Evolutionary conservation across 192 early-diverging fungal genomes (phyloP).

Genomic region (Backusella tuberculispora): DNA sequence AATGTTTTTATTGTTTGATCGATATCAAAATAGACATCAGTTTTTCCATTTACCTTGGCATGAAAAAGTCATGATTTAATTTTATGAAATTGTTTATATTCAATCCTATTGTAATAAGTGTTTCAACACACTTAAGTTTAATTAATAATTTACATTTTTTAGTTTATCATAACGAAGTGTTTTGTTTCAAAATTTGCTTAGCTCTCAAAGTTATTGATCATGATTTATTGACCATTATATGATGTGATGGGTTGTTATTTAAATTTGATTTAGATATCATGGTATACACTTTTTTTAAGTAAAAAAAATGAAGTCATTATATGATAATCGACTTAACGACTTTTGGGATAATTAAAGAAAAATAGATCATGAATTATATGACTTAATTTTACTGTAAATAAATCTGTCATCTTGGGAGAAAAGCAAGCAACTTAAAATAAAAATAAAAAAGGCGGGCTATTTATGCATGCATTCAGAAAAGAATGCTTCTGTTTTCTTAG

Average conservation of each 20-base stretch:
- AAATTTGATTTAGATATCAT: not conserved
- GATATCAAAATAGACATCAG: too few species aligned
- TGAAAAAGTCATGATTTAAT: too few species aligned
- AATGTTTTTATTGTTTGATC: too few species aligned
- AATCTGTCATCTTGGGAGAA: not conserved
- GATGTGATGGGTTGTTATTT: not conserved
- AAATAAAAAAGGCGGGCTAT: not conserved
- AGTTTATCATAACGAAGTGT: conserved; percentile 15
- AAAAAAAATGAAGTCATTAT: not conserved
- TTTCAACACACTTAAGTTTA: not conserved
- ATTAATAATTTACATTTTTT: not conserved
- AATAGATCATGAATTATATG: not conserved
- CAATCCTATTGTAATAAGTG: not conserved
- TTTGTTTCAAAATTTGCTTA: conserved; percentile 5
- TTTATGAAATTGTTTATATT: not conserved
- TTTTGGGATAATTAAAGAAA: not conserved
- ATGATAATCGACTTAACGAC: not conserved
- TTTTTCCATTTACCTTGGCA: too few species aligned
- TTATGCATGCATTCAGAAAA: too few species aligned
- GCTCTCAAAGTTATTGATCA: not conserved
- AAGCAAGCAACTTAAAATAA: not conserved
- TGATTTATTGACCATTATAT: not conserved
- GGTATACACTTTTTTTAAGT: not conserved
- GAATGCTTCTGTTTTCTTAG: too few species aligned
- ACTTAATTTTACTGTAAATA: not conserved